Conservation (phyloP, 371 early-diverging fungal species). For the Smittium mucronatum region DNA sequence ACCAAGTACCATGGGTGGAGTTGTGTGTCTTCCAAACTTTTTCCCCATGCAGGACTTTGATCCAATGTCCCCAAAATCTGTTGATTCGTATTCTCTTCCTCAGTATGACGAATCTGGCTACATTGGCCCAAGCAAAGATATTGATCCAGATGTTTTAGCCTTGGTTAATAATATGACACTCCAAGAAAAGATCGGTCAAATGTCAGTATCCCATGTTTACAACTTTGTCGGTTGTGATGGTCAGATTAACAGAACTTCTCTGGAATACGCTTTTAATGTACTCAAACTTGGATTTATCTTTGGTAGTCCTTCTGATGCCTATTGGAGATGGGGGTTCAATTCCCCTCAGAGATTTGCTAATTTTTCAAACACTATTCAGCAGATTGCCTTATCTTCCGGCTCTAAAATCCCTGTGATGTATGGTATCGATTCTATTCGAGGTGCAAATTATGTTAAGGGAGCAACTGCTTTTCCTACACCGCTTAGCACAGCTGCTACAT, state of each 20-base stretch:
- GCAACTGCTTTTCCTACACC: slow-evolving; percentile 43
- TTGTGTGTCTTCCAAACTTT: not conserved
- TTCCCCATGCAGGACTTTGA: not conserved
- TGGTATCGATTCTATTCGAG: slow-evolving; percentile 50
- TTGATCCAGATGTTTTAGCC: not conserved
- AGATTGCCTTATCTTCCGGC: slow-evolving; percentile 30
- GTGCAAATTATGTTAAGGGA: slow-evolving; percentile 48
- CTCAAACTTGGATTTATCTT: slow-evolving; percentile 27
- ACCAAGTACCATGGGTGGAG: not conserved
- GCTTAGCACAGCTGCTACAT: slow-evolving; percentile 38
- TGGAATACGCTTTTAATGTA: slow-evolving; percentile 34
- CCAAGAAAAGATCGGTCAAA: slow-evolving; percentile 50
- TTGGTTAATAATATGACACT: slow-evolving; percentile 29
- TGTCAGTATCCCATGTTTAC: slow-evolving; percentile 38
- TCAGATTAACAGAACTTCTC: slow-evolving; percentile 24
- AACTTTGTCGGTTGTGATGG: slow-evolving; percentile 34
- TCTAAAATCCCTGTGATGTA: slow-evolving; percentile 36
- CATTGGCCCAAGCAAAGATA: not conserved
- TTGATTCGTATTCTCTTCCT: not conserved
- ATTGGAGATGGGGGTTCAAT: slow-evolving; percentile 31
- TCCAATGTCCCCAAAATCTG: slow-evolving; percentile 1
- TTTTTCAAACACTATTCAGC: slow-evolving; percentile 34
- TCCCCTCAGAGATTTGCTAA: slow-evolving; percentile 33
- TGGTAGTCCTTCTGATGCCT: slow-evolving; percentile 23
- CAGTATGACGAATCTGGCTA: not conserved